Evolutionary conservation across 805 yeast species (phyloP).

Genomic region (Wickerhamomyces kurtzmanii): DNA sequence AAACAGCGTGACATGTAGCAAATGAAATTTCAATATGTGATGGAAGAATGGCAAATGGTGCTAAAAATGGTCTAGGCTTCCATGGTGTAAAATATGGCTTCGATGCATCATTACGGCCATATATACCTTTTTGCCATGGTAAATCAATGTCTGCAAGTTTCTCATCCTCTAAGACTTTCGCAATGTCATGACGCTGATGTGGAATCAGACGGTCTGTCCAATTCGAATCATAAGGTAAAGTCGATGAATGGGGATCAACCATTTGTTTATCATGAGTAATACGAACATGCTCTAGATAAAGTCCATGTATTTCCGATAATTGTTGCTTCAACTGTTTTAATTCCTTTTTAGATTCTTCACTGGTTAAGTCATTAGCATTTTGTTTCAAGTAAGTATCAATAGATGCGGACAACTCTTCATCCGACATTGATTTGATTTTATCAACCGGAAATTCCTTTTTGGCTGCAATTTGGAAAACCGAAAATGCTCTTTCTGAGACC

Average conservation of each 20-base stretch:
- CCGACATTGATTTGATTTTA: no score
- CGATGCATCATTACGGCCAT: slow-evolving; percentile 68
- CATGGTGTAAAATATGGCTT: slow-evolving; percentile 94
- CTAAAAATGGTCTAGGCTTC: slow-evolving; percentile 88
- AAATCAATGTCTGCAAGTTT: slow-evolving; percentile 39
- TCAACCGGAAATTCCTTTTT: no score
- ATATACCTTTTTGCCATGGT: slow-evolving; percentile 77
- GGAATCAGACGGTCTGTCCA: slow-evolving; percentile 39
- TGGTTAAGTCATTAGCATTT: no score
- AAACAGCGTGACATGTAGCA: slow-evolving; percentile 92
- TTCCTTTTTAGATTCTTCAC: no score
- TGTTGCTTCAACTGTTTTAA: no score
- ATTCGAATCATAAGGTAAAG: slow-evolving; percentile 32
- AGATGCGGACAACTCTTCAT: no score
- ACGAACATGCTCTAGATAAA: no score
- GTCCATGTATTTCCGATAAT: no score
- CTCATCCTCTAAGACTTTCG: slow-evolving; percentile 41
- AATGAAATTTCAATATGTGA: slow-evolving; percentile 87
- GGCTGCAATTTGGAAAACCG: slow-evolving; percentile 4
- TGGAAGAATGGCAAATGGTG: slow-evolving; percentile 88
- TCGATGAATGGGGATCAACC: slow-evolving; percentile 11
- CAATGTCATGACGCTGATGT: slow-evolving; percentile 33
- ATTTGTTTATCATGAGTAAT: no score
- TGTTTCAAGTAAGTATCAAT: no score
- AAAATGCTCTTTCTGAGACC: slow-evolving; percentile 13